These are phyloP conservation scores for Globisporangium camurandrum DNA, from an alignment of 352 stramenopile species.

Conservation along the genomic window DNA sequence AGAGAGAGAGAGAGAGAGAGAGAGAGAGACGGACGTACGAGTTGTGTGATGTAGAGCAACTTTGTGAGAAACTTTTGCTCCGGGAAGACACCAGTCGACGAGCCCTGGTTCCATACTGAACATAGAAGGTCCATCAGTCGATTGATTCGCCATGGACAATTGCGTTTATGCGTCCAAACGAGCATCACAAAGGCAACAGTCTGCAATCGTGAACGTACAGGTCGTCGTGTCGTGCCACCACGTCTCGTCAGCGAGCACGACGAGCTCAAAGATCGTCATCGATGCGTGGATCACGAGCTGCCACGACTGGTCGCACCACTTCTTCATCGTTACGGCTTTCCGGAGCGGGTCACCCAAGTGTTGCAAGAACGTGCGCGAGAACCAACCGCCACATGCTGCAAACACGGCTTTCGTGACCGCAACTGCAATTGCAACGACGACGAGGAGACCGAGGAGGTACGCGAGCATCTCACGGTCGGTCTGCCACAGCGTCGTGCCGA, in stretches of 20 bases:
- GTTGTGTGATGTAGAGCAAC: conserved; percentile 75
- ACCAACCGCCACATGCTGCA: conserved; percentile 50
- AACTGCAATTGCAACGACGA: conserved; percentile 64
- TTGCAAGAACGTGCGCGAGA: conserved; percentile 72
- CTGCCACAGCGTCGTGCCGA: conserved; percentile 46
- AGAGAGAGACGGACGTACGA: conserved; percentile 29
- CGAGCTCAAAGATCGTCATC: conserved; percentile 80
- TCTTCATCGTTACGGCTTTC: conserved; percentile 81
- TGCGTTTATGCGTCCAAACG: neutral
- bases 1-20: neutral
- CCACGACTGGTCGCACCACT: conserved; percentile 87
- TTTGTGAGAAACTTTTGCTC: conserved; percentile 79
- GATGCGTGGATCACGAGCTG: conserved; percentile 76
- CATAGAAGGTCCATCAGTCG: neutral
- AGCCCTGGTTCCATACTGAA: conserved; percentile 77
- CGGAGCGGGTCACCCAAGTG: conserved; percentile 75
- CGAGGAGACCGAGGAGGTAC: conserved; percentile 52
- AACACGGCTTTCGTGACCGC: conserved; percentile 64
- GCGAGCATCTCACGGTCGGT: conserved; percentile 65
- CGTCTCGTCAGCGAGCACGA: conserved; percentile 70
- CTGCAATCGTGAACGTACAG: conserved; percentile 24
- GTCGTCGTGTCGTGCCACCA: conserved; percentile 86
- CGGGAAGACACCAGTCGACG: conserved; percentile 59
- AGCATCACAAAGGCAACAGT: neutral
- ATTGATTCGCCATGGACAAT: neutral